Percentiles rank a stretch among this genome's conserved stretches.
These are phyloP conservation scores for Sistotremastrum niveocremeum DNA, from an alignment of 768 basidiomycete genomes.

Conservation along the genomic window DNA sequence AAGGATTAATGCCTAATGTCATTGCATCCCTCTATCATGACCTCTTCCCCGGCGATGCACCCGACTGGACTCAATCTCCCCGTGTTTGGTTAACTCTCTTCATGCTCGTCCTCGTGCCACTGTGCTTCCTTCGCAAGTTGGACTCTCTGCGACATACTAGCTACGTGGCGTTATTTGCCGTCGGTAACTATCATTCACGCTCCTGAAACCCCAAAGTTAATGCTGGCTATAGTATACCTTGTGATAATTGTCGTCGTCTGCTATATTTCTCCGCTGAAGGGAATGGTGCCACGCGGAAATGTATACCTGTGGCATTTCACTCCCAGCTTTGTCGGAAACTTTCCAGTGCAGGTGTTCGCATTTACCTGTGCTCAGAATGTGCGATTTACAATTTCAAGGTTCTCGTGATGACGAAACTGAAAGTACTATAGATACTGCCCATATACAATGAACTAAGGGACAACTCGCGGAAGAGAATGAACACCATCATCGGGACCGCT, in stretches of 20 bases:
- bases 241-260: constrained; percentile 67
- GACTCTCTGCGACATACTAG: constrained; percentile 84
- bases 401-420: constrained; percentile 5
- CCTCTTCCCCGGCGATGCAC: constrained; percentile 48
- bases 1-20: constrained; percentile 88
- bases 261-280: constrained; percentile 63
- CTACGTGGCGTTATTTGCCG: constrained; percentile 82
- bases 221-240: constrained; percentile 43
- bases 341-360: constrained; percentile 90
- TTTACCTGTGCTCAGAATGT: constrained; percentile 93
- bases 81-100: constrained; percentile 72
- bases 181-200: constrained; percentile 39
- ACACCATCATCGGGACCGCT: constrained; percentile 72
- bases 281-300: constrained; percentile 49
- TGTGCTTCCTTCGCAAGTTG: constrained; percentile 71
- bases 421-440: constrained; percentile 59
- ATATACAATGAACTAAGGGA: constrained; percentile 81
- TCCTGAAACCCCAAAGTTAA: neutral
- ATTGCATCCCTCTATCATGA: constrained; percentile 73
- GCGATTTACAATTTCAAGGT: constrained; percentile 13
- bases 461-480: constrained; percentile 76
- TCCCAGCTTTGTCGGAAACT: constrained; percentile 64
- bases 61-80: constrained; percentile 63
- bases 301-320: constrained; percentile 62
- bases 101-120: constrained; percentile 64